Base-by-base conservation (phyloP, 2,329 filamentous ascomycete species). In the Parastagonospora avenae region DNA sequence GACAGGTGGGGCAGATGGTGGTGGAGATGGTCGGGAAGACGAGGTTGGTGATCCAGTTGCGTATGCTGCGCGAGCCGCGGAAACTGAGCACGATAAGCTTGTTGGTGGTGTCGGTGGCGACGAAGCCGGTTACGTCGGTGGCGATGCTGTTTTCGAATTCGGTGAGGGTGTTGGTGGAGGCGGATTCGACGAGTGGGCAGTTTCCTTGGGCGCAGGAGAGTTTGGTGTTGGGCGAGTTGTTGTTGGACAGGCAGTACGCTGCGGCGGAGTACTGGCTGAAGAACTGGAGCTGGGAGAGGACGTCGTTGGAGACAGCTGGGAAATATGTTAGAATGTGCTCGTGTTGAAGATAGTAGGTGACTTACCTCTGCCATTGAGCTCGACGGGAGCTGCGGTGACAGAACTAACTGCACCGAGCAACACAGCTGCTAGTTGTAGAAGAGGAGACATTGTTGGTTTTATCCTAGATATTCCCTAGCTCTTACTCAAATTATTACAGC, bases 31-130 rank as follows among this genome's bases (percentile, higher is more conserved):
- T 66, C 8, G 70, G 44, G 60, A 84, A 79, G 42, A 74, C 56
- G 42, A 82, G 50, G 62, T 89, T 81, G 45, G 82, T 77, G 59
- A 88, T 76, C 79, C 80, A 88, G 77, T 89, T 89, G 44, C 79
- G 79, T 52, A 86, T 60, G 37, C 81, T 83, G 52, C 72, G 70
- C 42, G 81, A 83, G 58, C 87, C 87, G 35, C 85, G 81, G 72
- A 86, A 78, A 29, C 83, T 77, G 36, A 87, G 67, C 41, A 89
- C 81, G 52, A 89, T 84, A 50, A 83, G 75, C 47, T 69, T 50
- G 57, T 79, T 78, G 27, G 78, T 79, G 6, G 64, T 58, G 62
- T 81, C 79, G 19, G 67, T 69, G 8, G 77, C 78, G 2, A 81
- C 64, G 66, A 77, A 81, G 16, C 79, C 79, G 0, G 78, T 76